Evolutionary conservation across 179 eudicot genomes (phyloP).

Genomic region (Corrigiola litoralis): DNA sequence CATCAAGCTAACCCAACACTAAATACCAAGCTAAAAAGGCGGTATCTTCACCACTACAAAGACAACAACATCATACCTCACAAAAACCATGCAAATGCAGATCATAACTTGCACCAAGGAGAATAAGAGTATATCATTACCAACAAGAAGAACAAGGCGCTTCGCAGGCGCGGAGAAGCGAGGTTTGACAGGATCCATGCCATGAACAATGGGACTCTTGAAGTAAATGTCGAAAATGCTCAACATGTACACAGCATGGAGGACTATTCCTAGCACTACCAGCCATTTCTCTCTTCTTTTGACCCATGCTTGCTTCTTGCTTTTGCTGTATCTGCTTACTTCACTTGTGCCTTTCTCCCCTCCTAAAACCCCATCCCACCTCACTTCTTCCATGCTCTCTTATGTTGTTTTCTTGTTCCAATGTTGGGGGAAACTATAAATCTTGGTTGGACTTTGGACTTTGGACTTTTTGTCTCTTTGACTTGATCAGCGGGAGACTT

Average conservation of each 20-base stretch:
- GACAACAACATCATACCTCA: no score
- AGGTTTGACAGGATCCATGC: conserved; percentile 91
- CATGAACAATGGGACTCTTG: conserved; percentile 93
- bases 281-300: conserved; percentile 76
- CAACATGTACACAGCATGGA: conserved; percentile 90
- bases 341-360: conserved; percentile 10
- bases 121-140: conserved; percentile 23
- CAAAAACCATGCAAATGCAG: neutral
- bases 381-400: conserved; percentile 12
- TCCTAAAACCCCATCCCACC: conserved; percentile 50
- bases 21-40: neutral
- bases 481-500: no score
- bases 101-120: neutral
- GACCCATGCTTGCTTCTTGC: conserved; percentile 37
- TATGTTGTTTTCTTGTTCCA: no score
- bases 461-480: no score
- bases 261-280: conserved; percentile 63
- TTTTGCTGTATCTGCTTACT: conserved; percentile 20
- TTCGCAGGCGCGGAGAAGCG: conserved; percentile 75
- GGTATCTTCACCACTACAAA: no score
- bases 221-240: conserved; percentile 96
- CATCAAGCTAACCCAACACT: neutral
- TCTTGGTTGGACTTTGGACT: no score
- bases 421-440: no score
- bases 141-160: conserved; percentile 79